phyloP scores from a whole-genome alignment of 139 green algal species.

The Deuterostichococcus epilithicus region DNA sequence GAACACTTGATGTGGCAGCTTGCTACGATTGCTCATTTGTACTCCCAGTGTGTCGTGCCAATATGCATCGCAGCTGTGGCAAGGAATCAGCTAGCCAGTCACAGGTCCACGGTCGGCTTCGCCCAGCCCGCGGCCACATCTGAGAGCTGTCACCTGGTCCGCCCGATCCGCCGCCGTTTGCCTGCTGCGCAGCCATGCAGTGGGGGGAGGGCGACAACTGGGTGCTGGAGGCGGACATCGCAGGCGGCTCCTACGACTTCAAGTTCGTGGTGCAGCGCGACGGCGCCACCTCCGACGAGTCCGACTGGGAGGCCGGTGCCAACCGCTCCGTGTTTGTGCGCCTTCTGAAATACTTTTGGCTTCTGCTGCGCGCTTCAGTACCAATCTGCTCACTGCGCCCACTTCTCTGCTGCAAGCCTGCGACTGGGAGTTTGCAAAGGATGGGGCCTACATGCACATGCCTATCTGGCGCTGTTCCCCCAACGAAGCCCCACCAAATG shows the following conservation, averaged over 20 bases:
- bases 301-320: constrained; percentile 21
- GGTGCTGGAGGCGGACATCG: constrained; percentile 20
- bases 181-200: constrained; percentile 23
- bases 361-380: too few species aligned
- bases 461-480: background rate
- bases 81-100: background rate
- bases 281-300: background rate
- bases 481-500: too few species aligned
- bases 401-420: too few species aligned
- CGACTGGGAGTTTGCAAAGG: too few species aligned
- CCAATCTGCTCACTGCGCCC: too few species aligned
- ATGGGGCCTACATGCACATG: background rate
- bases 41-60: background rate
- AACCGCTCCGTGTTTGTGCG: constrained; percentile 18
- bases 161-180: too few species aligned
- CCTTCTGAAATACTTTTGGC: too few species aligned
- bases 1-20: background rate
- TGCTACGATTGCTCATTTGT: background rate
- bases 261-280: constrained; percentile 29
- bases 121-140: too few species aligned
- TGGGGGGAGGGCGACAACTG: constrained; percentile 43
- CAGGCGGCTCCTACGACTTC: constrained; percentile 35
- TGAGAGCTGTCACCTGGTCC: too few species aligned
- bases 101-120: too few species aligned
- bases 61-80: background rate